phyloP scores from a whole-genome alignment of 2,329 filamentous ascomycete species.

The Cyclaneusma minus region DNA sequence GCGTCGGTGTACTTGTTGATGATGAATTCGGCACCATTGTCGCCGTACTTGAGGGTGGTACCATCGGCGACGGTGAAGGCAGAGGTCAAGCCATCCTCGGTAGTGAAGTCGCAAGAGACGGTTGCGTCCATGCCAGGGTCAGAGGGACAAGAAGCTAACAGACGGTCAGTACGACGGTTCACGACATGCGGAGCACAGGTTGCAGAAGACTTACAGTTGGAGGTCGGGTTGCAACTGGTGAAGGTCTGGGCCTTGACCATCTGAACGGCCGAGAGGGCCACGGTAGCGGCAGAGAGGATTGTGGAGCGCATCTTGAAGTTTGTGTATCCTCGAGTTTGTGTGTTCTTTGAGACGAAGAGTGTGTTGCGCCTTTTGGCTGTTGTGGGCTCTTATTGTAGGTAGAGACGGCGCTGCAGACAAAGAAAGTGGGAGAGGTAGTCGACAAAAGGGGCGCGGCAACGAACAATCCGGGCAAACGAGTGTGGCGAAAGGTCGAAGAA shows the following conservation, averaged over 20 bases:
- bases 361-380: too few relatives aligned
- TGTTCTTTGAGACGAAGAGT: background rate
- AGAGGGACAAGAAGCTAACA: slow-evolving; percentile 22
- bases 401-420: too few relatives aligned
- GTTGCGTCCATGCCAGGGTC: slow-evolving; percentile 24
- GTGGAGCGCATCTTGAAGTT: slow-evolving; percentile 3
- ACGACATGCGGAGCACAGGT: background rate
- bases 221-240: slow-evolving; percentile 26
- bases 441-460: too few relatives aligned
- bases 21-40: slow-evolving; percentile 31
- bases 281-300: slow-evolving; percentile 6
- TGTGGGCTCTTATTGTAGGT: too few relatives aligned
- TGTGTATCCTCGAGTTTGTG: background rate
- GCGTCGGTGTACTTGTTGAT: slow-evolving; percentile 30
- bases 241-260: slow-evolving; percentile 25
- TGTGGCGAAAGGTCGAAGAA: too few relatives aligned
- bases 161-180: slow-evolving; percentile 7
- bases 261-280: slow-evolving; percentile 15
- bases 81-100: slow-evolving; percentile 21
- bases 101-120: slow-evolving; percentile 26
- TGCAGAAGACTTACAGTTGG: slow-evolving; percentile 18
- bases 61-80: slow-evolving; percentile 41
- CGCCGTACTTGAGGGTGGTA: slow-evolving; percentile 21
- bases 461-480: too few relatives aligned
- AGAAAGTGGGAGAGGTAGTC: too few relatives aligned